Base-by-base conservation (phyloP, 1,284 basidiomycete species). In the Inonotus obliquus region DNA sequence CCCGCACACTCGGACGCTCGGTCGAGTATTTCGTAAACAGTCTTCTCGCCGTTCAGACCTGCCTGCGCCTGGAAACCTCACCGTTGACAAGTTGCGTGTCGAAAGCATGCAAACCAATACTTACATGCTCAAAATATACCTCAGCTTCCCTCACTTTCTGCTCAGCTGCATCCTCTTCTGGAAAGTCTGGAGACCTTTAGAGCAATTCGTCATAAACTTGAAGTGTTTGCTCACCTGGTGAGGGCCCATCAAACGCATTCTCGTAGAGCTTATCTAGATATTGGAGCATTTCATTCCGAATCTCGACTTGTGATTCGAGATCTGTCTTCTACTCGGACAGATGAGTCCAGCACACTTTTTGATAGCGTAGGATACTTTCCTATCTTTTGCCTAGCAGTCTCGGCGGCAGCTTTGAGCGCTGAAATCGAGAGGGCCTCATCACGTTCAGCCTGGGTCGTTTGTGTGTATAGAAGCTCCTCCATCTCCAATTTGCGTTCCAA, bases 111-210 rank as follows among this genome's bases (percentile, higher is more conserved):
- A 29, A 23, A 32, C 32, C 4, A 51, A 45, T 19, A 29, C 61
- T 37, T 3, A 61, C 63, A 32, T 61, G 19, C 29, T 57, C 60
- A 49, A 51, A 61, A 41, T 58, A 39, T 32, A 21, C n/a, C 37
- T 62, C 61, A 13, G 61, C 61, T 29, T 39, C 56, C n/a, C 45
- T 23, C 7, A 62, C 29, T 13, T 62, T 56, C 7, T 57, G 51
- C 37, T 64, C 63, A 1, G 63, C 63, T 23, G 59, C 54, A 48
- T 64, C 63, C 49, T 64, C 63, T 35, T 64, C 59, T 7, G 63
- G 63, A 38, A 64, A 64, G 32, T 64, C 63, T 64, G 14, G n/a
- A n/a, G n/a, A n/a, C n/a, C n/a, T n/a, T n/a, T n/a, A n/a, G n/a
- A n/a, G n/a, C n/a, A n/a, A n/a, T n/a, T n/a, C n/a, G n/a, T n/a